These are phyloP conservation scores for Pezicula radicicola DNA, from an alignment of 2,329 filamentous ascomycete genomes.

Conservation along the genomic window DNA sequence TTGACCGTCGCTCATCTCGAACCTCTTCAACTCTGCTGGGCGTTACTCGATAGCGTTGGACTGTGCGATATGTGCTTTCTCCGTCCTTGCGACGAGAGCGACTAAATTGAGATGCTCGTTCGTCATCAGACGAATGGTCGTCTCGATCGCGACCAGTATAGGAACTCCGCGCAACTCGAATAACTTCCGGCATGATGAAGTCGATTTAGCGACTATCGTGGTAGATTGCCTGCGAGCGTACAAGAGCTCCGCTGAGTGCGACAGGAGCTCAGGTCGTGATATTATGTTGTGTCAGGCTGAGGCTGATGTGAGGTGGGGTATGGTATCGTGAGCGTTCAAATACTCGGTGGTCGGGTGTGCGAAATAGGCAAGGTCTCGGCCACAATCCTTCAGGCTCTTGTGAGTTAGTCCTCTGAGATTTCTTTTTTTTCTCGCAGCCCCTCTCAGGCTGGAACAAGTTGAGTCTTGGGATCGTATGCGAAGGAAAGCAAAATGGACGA, in stretches of 20 bases:
- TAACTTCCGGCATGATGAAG: conserved; percentile 20
- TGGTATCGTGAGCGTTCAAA: not conserved
- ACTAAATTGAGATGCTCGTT: conserved; percentile 17
- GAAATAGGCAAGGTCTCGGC: no score
- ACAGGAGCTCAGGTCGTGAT: not conserved
- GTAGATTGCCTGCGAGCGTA: not conserved
- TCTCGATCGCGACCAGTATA: conserved; percentile 21
- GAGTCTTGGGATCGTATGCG: not conserved
- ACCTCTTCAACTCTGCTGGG: conserved; percentile 24
- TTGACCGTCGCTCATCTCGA: conserved; percentile 21
- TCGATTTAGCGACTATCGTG: not conserved
- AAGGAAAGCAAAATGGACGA: not conserved
- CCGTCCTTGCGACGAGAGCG: conserved; percentile 10
- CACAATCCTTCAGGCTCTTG: no score
- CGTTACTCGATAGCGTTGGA: conserved; percentile 29
- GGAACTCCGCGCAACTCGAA: conserved; percentile 16
- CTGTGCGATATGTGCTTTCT: conserved; percentile 23
- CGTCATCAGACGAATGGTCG: conserved; percentile 28
- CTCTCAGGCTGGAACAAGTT: not conserved
- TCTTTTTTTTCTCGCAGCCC: not conserved
- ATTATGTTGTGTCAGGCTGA: not conserved
- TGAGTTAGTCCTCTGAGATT: no score
- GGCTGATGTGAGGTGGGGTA: not conserved
- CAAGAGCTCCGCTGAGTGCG: not conserved
- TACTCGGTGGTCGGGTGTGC: no score